Evolutionary conservation across 1,139 yeast genomes (phyloP), one percentile per base, ranked within the genome.

Genomic region (Candida sojae): DNA sequence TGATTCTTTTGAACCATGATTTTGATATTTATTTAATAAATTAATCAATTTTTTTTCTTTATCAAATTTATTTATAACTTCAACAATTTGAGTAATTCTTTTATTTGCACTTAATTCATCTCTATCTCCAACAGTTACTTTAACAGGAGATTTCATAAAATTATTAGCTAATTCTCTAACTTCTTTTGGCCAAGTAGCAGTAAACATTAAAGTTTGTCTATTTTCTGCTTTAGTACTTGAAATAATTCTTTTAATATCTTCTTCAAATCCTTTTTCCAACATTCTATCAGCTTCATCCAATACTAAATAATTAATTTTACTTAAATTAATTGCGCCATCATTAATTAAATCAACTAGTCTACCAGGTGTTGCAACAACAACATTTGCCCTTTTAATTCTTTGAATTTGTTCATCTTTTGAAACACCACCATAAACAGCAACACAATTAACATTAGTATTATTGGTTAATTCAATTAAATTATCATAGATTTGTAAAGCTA

Each of bases 261-360:
- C 96, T 71, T 93, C 99, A 62, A 93, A 93, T 32, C 99, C 99
- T 59, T 73, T 76, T 68, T 93, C 99, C 55, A 93, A 80, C 99
- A 93, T 95, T 71, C 99, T 83, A 67, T 93, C 99, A 36, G 99
- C 99, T 72, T 93, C 99, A 67, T 93, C 99, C 47, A 93, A 77
- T 25, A 93, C 96, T 56, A 95, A 76, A 64, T 88, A 92, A 55
- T 86, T 80, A 32, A 92, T 86, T 6, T 75, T 64, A 31, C 83
- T 71, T 54, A 93, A 76, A 57, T 86, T 82, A 41, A 89, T 84
- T 36, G 92, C 80, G 8, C 96, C 96, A 63, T 93, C 99, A 56
- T 92, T 87, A 57, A 93, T 76, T 62, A 95, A 78, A 73, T 93
- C 99, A 53, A 91, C 80, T 60, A 95, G 76, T 67, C 99, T 84